Percentiles rank a stretch among this genome's conserved stretches.
Evolutionary conservation across 441 rosid genomes (phyloP).

Genomic region (Theobroma grandiflorum): DNA sequence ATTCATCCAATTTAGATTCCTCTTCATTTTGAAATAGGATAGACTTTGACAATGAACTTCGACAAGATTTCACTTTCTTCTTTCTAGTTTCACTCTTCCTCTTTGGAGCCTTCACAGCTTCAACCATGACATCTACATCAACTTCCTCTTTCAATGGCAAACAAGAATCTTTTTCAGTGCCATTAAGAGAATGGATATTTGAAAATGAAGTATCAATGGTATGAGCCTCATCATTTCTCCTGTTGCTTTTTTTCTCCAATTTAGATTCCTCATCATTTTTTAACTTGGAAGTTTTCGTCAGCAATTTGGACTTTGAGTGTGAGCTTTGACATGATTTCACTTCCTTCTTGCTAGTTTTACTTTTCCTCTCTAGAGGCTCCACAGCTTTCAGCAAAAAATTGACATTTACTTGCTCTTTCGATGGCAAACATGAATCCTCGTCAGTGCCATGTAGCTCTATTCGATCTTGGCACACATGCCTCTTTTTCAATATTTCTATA

Average conservation of each 20-base stretch:
- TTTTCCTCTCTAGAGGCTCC: not conserved
- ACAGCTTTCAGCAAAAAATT: not conserved
- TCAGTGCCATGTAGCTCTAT: not conserved
- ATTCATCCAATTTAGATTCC: not conserved
- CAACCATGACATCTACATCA: not conserved
- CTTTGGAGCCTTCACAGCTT: not conserved
- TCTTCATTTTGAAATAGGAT: not conserved
- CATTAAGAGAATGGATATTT: not conserved
- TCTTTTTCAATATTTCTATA: not conserved
- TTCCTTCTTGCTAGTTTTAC: constrained; percentile 6
- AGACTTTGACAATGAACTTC: not conserved
- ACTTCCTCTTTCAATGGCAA: not conserved
- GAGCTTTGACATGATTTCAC: not conserved
- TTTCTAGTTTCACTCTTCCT: not conserved
- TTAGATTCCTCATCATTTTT: not conserved
- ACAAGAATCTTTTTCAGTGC: not conserved
- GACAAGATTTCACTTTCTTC: constrained; percentile 10
- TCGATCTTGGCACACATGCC: constrained; percentile 1
- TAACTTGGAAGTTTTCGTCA: not conserved
- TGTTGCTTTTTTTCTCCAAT: not conserved
- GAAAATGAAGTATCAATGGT: not conserved
- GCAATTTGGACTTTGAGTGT: not conserved
- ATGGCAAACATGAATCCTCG: not conserved
- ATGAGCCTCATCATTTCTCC: not conserved
- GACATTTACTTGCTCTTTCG: not conserved